Conservation (phyloP, 2,329 filamentous ascomycete species). For the Colletotrichum sp. region DNA sequence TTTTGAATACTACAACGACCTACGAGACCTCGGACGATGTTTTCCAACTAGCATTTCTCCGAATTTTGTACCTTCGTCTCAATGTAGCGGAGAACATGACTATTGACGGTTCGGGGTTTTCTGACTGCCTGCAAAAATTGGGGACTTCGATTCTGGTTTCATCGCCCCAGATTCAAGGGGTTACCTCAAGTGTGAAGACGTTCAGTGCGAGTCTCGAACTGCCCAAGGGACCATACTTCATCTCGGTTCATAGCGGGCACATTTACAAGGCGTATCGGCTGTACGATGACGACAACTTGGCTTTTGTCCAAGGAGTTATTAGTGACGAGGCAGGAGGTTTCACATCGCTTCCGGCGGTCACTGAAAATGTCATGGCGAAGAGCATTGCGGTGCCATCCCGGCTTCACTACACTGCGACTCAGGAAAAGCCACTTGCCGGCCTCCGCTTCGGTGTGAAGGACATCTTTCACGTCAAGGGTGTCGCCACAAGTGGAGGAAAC, state of each 20-base stretch:
- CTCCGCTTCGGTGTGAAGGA: conserved; percentile 62
- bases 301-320: background rate
- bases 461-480: conserved; percentile 57
- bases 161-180: background rate
- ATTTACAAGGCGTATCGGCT: background rate
- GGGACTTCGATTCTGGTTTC: background rate
- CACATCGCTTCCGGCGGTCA: background rate
- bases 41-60: background rate
- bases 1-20: background rate
- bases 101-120: background rate
- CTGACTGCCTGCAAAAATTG: background rate
- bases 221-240: background rate
- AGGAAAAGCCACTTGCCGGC: conserved; percentile 52
- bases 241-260: background rate
- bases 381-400: conserved; percentile 50
- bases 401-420: conserved; percentile 47
- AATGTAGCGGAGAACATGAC: background rate
- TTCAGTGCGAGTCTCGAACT: background rate
- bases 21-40: background rate
- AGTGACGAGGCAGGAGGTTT: background rate
- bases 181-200: background rate
- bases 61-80: background rate
- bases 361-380: background rate
- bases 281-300: background rate
- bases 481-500: conserved; percentile 58